phyloP scores from a whole-genome alignment of 83 land plant species.

The Diphasiastrum complanatum region DNA sequence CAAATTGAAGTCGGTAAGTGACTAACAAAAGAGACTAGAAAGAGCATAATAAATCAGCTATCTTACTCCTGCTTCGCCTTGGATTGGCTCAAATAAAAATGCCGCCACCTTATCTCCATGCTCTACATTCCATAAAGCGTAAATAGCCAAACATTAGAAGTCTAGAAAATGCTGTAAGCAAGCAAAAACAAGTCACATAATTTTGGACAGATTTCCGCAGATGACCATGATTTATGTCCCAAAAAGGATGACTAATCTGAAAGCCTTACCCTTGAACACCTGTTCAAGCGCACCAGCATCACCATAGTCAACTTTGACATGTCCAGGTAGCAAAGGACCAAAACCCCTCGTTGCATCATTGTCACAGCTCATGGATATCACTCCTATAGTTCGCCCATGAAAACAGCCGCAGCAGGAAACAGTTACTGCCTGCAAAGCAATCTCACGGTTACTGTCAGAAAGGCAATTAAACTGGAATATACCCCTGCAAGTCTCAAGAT shows the following conservation, averaged over 20 bases:
- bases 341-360: constrained; percentile 96
- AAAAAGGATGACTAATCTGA: too few species aligned
- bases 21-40: not conserved
- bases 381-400: constrained; percentile 95
- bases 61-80: constrained; percentile 99
- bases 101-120: constrained; percentile 74
- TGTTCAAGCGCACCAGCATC: constrained; percentile 70
- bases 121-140: too few species aligned
- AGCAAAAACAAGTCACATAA: too few species aligned
- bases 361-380: constrained; percentile 99
- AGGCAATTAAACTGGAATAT: too few species aligned
- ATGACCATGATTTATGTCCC: too few species aligned
- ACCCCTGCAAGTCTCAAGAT: too few species aligned
- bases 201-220: too few species aligned
- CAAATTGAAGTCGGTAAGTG: not conserved
- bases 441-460: too few species aligned
- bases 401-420: constrained; percentile 99
- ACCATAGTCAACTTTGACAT: constrained; percentile 92
- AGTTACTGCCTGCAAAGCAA: constrained; percentile 63
- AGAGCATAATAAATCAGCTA: constrained; percentile 4
- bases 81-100: constrained; percentile 96
- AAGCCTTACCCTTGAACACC: constrained; percentile 61
- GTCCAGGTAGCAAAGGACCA: constrained; percentile 81
- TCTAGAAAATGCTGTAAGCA: too few species aligned
- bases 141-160: too few species aligned